Evolutionary conservation across 345 rosid genomes (phyloP).

Genomic region (Euphorbia tirucalli): DNA sequence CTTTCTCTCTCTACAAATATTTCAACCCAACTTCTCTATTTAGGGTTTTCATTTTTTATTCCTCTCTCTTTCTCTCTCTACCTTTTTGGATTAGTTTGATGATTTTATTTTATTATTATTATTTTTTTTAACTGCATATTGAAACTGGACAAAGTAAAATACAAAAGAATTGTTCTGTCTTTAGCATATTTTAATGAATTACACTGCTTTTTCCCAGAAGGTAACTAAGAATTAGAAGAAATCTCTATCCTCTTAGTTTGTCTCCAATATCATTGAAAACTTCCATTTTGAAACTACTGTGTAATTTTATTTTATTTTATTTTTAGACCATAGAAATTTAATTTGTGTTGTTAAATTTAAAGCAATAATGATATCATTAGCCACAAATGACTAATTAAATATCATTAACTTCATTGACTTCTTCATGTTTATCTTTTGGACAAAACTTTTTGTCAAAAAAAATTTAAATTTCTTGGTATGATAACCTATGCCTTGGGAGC

Average conservation of each 20-base stretch:
- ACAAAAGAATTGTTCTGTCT: slow-evolving; percentile 31
- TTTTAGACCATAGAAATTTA: background rate
- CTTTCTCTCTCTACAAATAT: slow-evolving; percentile 25
- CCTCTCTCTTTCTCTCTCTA: slow-evolving; percentile 24
- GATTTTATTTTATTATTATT: too few species aligned
- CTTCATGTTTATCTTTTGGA: slow-evolving; percentile 1
- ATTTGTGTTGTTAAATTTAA: background rate
- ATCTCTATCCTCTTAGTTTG: slow-evolving; percentile 25
- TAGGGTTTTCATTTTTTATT: slow-evolving; percentile 44
- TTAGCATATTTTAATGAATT: slow-evolving; percentile 25
- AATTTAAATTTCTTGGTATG: slow-evolving; percentile 17
- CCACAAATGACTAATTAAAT: background rate
- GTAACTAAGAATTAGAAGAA: slow-evolving; percentile 25
- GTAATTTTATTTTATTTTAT: background rate
- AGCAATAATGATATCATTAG: background rate
- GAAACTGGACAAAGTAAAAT: slow-evolving; percentile 34
- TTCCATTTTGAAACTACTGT: slow-evolving; percentile 13
- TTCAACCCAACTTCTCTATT: slow-evolving; percentile 31
- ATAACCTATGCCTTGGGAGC: slow-evolving; percentile 13
- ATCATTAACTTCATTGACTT: slow-evolving; percentile 11
- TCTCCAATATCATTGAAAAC: slow-evolving; percentile 23
- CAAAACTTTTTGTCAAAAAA: background rate
- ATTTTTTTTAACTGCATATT: slow-evolving; percentile 20
- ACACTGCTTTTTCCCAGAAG: slow-evolving; percentile 34
- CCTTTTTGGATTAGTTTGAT: slow-evolving; percentile 75